Evolutionary conservation across 306 rosid genomes (phyloP).

Genomic region (Glycine soja): DNA sequence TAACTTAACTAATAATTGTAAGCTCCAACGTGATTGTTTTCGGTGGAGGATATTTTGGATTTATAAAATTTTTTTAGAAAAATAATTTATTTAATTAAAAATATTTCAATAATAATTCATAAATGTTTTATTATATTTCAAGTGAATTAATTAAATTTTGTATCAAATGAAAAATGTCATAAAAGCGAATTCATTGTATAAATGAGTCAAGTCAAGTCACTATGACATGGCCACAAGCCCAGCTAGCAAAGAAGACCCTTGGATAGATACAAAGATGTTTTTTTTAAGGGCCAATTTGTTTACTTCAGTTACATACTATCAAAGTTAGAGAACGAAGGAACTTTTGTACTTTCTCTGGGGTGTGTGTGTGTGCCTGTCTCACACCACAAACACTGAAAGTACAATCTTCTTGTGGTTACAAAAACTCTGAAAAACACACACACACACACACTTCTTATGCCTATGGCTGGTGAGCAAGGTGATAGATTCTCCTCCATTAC

Average conservation of each 20-base stretch:
- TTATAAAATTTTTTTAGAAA: too few species aligned
- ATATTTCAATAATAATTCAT: too few species aligned
- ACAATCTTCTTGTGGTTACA: not conserved
- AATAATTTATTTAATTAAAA: too few species aligned
- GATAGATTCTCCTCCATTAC: slow-evolving; percentile 11
- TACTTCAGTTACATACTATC: not conserved
- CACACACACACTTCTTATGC: not conserved
- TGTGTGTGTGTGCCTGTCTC: not conserved
- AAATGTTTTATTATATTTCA: not conserved
- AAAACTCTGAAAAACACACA: not conserved
- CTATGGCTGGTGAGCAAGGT: slow-evolving; percentile 31
- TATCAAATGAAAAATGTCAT: too few species aligned
- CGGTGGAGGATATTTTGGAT: too few species aligned
- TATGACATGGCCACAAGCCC: not conserved
- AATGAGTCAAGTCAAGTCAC: not conserved
- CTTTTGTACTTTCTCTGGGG: not conserved
- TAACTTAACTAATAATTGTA: too few species aligned
- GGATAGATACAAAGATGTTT: not conserved
- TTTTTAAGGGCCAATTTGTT: not conserved
- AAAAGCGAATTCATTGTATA: too few species aligned
- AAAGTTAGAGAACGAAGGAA: not conserved
- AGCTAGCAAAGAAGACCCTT: not conserved
- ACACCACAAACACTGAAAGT: not conserved
- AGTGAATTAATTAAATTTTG: too few species aligned
- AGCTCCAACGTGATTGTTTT: too few species aligned